A percentile compares a stretch with the other conserved stretches of the same genome.
Conservation (phyloP, 805 yeast genomes). For the Komagataella phaffii region DNA sequence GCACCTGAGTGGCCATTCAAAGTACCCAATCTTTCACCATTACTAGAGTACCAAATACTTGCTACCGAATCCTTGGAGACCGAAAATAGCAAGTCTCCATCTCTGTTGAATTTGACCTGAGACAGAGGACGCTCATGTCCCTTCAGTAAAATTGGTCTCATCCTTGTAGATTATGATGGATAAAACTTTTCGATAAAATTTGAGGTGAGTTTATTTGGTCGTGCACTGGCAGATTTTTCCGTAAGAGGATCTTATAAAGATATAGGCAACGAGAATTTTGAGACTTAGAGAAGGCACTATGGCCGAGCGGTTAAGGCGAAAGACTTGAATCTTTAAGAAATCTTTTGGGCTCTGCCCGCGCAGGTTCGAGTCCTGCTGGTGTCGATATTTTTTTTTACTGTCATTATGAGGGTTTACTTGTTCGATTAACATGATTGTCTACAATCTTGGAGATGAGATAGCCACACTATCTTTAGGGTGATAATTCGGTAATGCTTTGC, state of each 20-base stretch:
- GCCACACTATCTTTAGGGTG: too few species aligned
- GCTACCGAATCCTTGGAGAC: conserved; percentile 87
- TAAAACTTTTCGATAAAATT: neutral
- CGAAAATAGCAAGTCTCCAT: conserved; percentile 88
- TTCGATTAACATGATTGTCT: neutral
- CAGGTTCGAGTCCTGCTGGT: conserved; percentile 3
- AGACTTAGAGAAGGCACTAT: neutral
- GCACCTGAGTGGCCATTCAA: conserved; percentile 85
- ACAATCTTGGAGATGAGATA: too few species aligned
- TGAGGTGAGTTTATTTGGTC: neutral
- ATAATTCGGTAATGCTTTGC: too few species aligned
- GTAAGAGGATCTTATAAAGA: neutral
- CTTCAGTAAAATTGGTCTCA: conserved; percentile 64
- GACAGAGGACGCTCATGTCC: conserved; percentile 98
- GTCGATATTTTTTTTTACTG: neutral
- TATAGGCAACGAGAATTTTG: neutral
- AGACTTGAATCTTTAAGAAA: conserved; percentile 1
- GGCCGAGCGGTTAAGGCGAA: conserved; percentile 4
- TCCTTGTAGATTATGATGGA: conserved; percentile 7
- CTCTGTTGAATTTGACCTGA: conserved; percentile 88
- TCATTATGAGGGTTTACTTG: too few species aligned
- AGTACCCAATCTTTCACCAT: conserved; percentile 96
- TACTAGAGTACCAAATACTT: conserved; percentile 85
- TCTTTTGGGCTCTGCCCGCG: conserved; percentile 3
- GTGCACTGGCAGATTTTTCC: neutral